Base-by-base conservation (phyloP, 2,329 filamentous ascomycete genomes). In the Magnaporthiopsis poae region DNA sequence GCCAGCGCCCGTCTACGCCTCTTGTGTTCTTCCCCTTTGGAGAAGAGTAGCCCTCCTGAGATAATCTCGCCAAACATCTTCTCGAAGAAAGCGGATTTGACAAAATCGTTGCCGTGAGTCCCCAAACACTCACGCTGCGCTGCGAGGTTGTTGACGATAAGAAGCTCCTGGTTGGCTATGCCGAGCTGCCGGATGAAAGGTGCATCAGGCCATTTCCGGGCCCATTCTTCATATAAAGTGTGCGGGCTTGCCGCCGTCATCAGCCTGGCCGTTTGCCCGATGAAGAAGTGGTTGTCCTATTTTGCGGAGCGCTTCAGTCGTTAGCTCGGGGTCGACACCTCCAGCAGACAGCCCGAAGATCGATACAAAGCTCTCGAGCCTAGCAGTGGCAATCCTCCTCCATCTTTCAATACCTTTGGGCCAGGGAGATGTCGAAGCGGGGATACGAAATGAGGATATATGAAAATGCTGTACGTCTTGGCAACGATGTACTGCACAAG, bases 361-460 rank as follows among this genome's bases (percentile, higher is more conserved):
- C 35, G 11, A 36, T 13, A 13, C 35, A 36, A 13, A 31, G 31
- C 11, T 36, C 35, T 36, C 39, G 39, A 18, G 39, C 39, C 4
- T 18, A 18, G 15, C 39, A 4, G 39, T 18, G 39, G 39, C 39
- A 46, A 15, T 2, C 61, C 13, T 35, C 15, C 33, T 15, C 13
- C 5, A 21, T 64, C 27, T 39, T 35, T 12, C 21, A 69, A 11
- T 69, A 80, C 79, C 71, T 75, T 77, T 21, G 80, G 80, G 0
- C 79, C 79, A 0, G 80, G 80, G 1, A 82, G 69, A 64, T 79
- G 71, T 18, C 80, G 75, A n/a, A 81, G 71, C 0, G 80, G 77
- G 0, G 80, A 82, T 62, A 80, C 67, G 66, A 75, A 75, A 63
- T 74, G 74, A 4, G 80, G 80, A 66, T 80, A 81, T 31, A 83